phyloP scores from a whole-genome alignment of 208 protist genomes.

The Acanthamoeba pearcei region DNA sequence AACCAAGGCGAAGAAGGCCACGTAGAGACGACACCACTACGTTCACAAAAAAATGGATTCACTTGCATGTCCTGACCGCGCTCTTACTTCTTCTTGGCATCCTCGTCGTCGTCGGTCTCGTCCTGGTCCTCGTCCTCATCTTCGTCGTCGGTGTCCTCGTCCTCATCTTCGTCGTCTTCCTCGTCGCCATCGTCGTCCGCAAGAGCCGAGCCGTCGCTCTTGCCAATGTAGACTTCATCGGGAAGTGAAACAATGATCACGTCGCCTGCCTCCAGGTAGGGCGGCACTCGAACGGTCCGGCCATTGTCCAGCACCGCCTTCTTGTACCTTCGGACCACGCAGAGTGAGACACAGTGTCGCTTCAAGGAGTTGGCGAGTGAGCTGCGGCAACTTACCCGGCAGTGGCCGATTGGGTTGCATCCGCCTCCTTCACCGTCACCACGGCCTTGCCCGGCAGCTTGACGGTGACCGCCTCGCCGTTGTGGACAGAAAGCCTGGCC shows the following conservation, averaged over 20 bases:
- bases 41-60: not conserved
- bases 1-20: not conserved
- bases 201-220: not conserved
- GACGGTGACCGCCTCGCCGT: constrained; percentile 10
- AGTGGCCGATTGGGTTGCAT: not conserved
- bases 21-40: not conserved
- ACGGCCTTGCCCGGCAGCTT: constrained; percentile 32
- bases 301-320: constrained; percentile 61
- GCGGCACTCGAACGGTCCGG: not conserved
- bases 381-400: not conserved
- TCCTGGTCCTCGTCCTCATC: constrained; percentile 20
- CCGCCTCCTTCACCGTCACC: constrained; percentile 35
- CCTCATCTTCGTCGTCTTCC: not conserved
- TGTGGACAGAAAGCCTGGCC: constrained; percentile 7
- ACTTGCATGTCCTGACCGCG: not conserved
- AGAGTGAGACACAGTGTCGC: not conserved
- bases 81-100: not conserved
- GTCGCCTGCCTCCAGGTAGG: not conserved
- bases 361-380: too few relatives aligned
- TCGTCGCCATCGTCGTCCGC: not conserved
- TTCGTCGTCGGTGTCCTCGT: not conserved
- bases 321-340: not conserved
- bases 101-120: not conserved
- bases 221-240: not conserved
- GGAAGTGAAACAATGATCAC: not conserved